Evolutionary conservation across 495 filamentous ascomycete species (phyloP).

Genomic region (Cudoniella acicularis): DNA sequence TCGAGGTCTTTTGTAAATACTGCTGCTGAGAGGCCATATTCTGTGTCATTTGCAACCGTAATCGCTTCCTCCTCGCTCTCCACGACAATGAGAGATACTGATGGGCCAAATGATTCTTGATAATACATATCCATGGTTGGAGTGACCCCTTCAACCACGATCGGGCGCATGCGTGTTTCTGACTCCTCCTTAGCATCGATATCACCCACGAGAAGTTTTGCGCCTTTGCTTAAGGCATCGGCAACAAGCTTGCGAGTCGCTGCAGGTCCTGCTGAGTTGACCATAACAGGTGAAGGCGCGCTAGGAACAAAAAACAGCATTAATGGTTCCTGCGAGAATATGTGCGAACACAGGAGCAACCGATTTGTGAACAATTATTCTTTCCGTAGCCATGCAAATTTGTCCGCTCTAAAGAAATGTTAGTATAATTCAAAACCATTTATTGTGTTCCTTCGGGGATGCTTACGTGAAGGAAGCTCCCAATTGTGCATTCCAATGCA

Average conservation of each 20-base stretch:
- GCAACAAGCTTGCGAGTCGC: conserved; percentile 64
- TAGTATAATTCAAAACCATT: not conserved
- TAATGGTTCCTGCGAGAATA: conserved; percentile 57
- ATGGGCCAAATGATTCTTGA: conserved; percentile 79
- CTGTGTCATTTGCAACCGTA: conserved; percentile 71
- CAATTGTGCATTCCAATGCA: conserved; percentile 42
- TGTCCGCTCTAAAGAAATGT: conserved; percentile 48
- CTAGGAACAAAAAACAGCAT: conserved; percentile 13
- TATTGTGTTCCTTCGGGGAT: not conserved
- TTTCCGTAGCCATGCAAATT: conserved; percentile 89
- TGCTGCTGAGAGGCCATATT: conserved; percentile 74
- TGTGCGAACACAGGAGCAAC: no score
- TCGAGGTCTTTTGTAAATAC: conserved; percentile 81
- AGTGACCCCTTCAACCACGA: conserved; percentile 63
- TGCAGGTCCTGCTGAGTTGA: conserved; percentile 53
- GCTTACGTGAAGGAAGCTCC: conserved; percentile 44
- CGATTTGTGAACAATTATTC: conserved; percentile 73
- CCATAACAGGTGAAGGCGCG: conserved; percentile 53
- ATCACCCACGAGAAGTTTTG: conserved; percentile 44
- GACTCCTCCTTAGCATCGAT: conserved; percentile 17
- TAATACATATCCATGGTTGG: conserved; percentile 77
- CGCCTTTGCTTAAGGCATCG: conserved; percentile 65
- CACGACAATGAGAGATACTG: conserved; percentile 54
- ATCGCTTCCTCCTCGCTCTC: conserved; percentile 65
- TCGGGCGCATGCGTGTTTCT: conserved; percentile 48